Evolutionary conservation across 2,329 filamentous ascomycete species (phyloP).

Genomic region (Fusarium sp.): DNA sequence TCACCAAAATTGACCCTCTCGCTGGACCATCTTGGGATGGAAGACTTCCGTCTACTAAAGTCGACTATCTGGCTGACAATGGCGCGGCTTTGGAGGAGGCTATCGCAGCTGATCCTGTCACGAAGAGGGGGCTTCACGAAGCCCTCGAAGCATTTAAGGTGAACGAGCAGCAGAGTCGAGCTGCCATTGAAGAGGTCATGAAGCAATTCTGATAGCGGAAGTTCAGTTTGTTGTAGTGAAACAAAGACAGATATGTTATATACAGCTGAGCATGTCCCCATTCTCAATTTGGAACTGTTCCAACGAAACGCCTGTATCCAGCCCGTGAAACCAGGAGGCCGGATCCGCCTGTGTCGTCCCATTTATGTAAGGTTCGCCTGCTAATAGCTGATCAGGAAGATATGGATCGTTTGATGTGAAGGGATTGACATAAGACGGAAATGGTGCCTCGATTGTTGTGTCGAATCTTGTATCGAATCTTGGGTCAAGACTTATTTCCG

Average conservation of each 20-base stretch:
- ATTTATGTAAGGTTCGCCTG: neutral
- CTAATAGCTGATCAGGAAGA: neutral
- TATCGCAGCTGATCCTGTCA: neutral
- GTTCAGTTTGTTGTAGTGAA: too few species aligned
- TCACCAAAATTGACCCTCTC: neutral
- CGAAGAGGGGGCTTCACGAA: neutral
- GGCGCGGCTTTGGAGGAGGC: neutral
- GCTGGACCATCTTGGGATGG: neutral
- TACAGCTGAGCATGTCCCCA: neutral
- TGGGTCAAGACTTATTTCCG: neutral
- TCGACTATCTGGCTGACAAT: neutral
- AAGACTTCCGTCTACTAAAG: neutral
- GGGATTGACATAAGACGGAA: neutral
- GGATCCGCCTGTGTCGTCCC: neutral
- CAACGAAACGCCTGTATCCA: neutral
- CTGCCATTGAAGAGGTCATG: neutral
- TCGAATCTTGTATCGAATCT: neutral
- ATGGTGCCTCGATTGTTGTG: neutral
- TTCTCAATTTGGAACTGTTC: neutral
- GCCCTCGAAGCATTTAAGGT: slow-evolving; percentile 4
- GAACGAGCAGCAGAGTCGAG: slow-evolving; percentile 1
- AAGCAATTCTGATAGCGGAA: neutral
- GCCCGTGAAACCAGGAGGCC: neutral
- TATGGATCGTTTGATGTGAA: neutral
- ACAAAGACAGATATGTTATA: neutral